Percentiles rank a stretch among this genome's conserved stretches.
These are phyloP conservation scores for Sarocladium oryzae DNA, from an alignment of 2,329 filamentous ascomycete genomes.

Conservation along the genomic window DNA sequence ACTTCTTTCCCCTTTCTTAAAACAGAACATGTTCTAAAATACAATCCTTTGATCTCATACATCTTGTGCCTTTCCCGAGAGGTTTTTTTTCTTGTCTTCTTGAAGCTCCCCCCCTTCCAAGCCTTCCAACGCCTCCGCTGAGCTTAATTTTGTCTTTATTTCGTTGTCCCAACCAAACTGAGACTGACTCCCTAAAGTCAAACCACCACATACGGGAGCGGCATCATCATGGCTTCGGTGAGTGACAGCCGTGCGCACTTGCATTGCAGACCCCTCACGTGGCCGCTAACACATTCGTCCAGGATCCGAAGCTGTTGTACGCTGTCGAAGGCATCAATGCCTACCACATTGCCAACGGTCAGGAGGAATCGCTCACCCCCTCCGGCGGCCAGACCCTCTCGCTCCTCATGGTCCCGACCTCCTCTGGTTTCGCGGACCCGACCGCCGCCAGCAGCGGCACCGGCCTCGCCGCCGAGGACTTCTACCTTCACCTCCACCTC, in stretches of 20 bases:
- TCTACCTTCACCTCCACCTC: conserved; percentile 92
- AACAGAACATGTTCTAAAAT: not conserved
- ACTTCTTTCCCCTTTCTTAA: not conserved
- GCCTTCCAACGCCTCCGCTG: too few relatives aligned
- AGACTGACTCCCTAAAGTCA: not conserved
- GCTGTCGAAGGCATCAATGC: conserved; percentile 80
- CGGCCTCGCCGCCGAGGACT: conserved; percentile 63
- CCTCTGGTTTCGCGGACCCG: conserved; percentile 58
- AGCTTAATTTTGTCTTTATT: too few relatives aligned
- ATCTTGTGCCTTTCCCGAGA: not conserved
- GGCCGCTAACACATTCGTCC: not conserved
- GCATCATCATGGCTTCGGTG: conserved; percentile 8
- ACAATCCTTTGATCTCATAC: too few relatives aligned
- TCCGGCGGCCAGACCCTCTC: conserved; percentile 87
- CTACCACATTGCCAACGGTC: conserved; percentile 84
- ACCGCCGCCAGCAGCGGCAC: conserved; percentile 43
- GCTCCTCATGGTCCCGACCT: conserved; percentile 91
- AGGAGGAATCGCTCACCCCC: conserved; percentile 74
- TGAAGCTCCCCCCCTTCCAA: too few relatives aligned
- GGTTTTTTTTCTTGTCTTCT: too few relatives aligned
- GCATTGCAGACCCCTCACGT: not conserved
- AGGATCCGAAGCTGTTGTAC: conserved; percentile 62
- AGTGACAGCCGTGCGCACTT: not conserved
- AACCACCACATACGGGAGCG: too few relatives aligned
- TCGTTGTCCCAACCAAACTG: not conserved